Conservation (phyloP, 768 basidiomycete species). For the Cubamyces lactineus region DNA sequence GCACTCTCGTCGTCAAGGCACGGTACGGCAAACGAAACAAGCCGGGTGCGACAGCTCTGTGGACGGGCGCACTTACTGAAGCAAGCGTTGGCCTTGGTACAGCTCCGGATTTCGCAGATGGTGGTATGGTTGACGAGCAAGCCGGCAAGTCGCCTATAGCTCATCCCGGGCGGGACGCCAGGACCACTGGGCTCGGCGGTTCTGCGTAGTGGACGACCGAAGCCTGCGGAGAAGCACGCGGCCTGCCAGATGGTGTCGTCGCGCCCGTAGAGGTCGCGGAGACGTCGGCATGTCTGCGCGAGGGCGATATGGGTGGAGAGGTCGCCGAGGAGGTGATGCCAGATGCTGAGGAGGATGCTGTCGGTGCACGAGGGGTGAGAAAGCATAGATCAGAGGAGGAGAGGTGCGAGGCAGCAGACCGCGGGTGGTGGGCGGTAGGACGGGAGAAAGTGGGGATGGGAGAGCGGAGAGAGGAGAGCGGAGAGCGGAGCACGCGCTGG, state of each 20-base stretch:
- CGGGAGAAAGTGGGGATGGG: not conserved
- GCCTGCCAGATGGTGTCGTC: slow-evolving; percentile 28
- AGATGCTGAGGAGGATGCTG: slow-evolving; percentile 21
- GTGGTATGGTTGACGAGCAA: slow-evolving; percentile 26
- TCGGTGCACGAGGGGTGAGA: slow-evolving; percentile 16
- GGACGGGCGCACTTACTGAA: slow-evolving; percentile 26
- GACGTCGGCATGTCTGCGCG: slow-evolving; percentile 26
- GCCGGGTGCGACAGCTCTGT: not conserved
- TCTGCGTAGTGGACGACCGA: slow-evolving; percentile 26
- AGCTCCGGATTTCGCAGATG: slow-evolving; percentile 30
- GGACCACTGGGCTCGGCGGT: not conserved
- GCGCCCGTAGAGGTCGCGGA: slow-evolving; percentile 22
- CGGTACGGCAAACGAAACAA: too few species aligned
- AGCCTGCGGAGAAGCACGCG: slow-evolving; percentile 31
- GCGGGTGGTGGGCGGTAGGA: not conserved
- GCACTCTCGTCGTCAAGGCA: not conserved
- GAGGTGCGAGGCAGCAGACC: not conserved
- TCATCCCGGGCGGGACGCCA: not conserved
- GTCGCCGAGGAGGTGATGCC: slow-evolving; percentile 25
- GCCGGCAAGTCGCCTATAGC: slow-evolving; percentile 23
- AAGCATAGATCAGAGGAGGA: slow-evolving; percentile 14
- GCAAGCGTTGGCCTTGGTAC: slow-evolving; percentile 28
- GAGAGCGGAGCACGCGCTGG: slow-evolving; percentile 16
- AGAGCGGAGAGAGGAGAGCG: slow-evolving; percentile 14
- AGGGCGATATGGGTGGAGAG: slow-evolving; percentile 29